These are phyloP conservation scores for Lanmaoa rubissima DNA, from an alignment of 768 basidiomycete genomes.

Conservation along the genomic window DNA sequence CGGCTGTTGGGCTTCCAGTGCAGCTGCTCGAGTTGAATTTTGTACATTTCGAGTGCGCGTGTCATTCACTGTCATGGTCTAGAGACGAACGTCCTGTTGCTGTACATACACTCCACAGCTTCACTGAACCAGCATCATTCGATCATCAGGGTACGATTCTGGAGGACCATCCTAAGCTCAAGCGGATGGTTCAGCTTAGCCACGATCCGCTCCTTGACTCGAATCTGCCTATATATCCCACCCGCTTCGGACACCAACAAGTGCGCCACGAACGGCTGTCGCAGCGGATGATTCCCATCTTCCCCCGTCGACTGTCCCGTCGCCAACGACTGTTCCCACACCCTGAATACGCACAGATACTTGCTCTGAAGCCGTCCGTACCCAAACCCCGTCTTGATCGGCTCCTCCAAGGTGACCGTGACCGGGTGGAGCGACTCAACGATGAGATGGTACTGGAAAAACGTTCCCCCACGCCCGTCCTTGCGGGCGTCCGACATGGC, in stretches of 20 bases:
- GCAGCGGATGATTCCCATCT: conserved; percentile 16
- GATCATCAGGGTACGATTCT: conserved; percentile 21
- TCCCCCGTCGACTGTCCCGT: conserved; percentile 1
- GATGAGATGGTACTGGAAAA: conserved; percentile 19
- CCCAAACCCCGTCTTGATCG: conserved; percentile 19
- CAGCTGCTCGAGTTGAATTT: conserved; percentile 77
- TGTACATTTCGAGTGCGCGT: not conserved
- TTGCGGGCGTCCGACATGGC: conserved; percentile 8
- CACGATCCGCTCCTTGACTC: conserved; percentile 20
- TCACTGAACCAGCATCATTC: conserved; percentile 3
- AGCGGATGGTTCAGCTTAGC: conserved; percentile 17
- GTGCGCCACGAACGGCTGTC: conserved; percentile 21
- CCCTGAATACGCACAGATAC: conserved; percentile 19
- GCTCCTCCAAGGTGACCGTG: conserved; percentile 21
- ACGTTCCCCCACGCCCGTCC: not conserved
- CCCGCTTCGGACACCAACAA: conserved; percentile 15
- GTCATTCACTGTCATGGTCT: not conserved
- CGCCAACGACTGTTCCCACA: conserved; percentile 22
- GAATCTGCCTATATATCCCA: conserved; percentile 18
- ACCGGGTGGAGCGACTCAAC: conserved; percentile 18
- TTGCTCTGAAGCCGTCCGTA: conserved; percentile 12
- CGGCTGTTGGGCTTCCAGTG: conserved; percentile 88
- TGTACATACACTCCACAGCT: not conserved
- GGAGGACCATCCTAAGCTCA: conserved; percentile 13
- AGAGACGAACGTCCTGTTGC: not conserved